Base-by-base conservation (phyloP, 148 eudicot genomes). In the Dianthus caryophyllus region DNA sequence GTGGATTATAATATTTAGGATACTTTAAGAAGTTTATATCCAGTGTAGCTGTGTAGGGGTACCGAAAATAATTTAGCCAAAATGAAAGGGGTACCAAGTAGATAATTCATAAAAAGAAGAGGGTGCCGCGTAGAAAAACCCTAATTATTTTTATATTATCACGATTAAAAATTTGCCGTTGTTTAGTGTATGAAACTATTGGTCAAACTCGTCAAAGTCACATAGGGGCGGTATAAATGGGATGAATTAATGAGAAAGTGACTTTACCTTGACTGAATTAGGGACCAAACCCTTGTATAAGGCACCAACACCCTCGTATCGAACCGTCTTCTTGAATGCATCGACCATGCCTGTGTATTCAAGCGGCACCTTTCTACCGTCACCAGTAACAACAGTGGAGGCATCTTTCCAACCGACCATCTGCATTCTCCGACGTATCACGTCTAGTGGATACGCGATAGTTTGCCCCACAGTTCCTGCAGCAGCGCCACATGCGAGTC, bases 201-300 rank as follows among this genome's bases (percentile, higher is more conserved):
- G 21, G 53, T 49, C 53, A 49, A 49, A 49, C 6, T 49, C 21
- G 21, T n/a, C 21, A 49, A n/a, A 49, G 21, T n/a, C 21, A 49
- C 17, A n/a, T 2, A 4, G 53, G 53, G 21, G 17, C 22, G 7
- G 17, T 0, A 49, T 17, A 17, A 5, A 17, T n/a, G 53, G 53
- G 26, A 53, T 53, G 29, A 13, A 53, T 21, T 21, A 13, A 10
- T 10, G 41, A 16, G 30, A 30, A 21, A 58, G 36, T 29, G 13
- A 58, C 0, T 11, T 29, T 58, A 58, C 62, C 62, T 58, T 91
- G 44, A 91, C 97, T 44, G 96, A 88, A 75, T 88, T 91, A 62
- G 97, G 97, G 60, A 91, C 96, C 86, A 91, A 77, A 63, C 97
- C 96, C 79, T 91, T 91, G 93, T 88, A 91, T 74, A 91, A 64